Conservation (phyloP, 257 asterid genomes). For the Solanum pinnatisectum region DNA sequence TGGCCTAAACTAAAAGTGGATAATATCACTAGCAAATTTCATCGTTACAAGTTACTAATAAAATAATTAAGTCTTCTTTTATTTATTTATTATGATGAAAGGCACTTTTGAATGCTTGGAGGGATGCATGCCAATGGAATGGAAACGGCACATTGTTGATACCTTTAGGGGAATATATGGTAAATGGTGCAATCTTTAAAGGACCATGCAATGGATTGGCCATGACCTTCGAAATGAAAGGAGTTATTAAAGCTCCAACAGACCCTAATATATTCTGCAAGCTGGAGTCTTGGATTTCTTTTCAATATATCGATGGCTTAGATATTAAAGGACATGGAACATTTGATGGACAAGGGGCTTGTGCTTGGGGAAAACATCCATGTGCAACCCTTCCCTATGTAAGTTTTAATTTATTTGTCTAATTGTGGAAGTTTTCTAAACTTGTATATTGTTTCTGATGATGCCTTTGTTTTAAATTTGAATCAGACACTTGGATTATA, state of each 20-base stretch:
- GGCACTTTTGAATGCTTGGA: slow-evolving; percentile 1
- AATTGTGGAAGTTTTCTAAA: too few species aligned
- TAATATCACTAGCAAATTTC: too few species aligned
- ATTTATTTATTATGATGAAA: not conserved
- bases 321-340: not conserved
- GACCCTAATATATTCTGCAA: not conserved
- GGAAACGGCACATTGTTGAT: not conserved
- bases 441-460: too few species aligned
- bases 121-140: not conserved
- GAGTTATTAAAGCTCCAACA: slow-evolving; percentile 1
- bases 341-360: slow-evolving; percentile 1
- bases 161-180: not conserved
- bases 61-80: not conserved
- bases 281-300: not conserved
- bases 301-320: not conserved
- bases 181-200: not conserved
- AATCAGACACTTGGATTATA: not conserved
- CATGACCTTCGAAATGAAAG: not conserved
- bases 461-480: not conserved
- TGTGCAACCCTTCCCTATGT: not conserved
- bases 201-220: not conserved
- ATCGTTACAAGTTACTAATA: too few species aligned
- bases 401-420: not conserved
- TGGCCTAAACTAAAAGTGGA: too few species aligned
- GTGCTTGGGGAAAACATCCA: not conserved